Percentiles rank a stretch among this genome's conserved stretches.
phyloP scores from a whole-genome alignment of 495 filamentous ascomycete genomes.

The Lentithecium fluviatile region DNA sequence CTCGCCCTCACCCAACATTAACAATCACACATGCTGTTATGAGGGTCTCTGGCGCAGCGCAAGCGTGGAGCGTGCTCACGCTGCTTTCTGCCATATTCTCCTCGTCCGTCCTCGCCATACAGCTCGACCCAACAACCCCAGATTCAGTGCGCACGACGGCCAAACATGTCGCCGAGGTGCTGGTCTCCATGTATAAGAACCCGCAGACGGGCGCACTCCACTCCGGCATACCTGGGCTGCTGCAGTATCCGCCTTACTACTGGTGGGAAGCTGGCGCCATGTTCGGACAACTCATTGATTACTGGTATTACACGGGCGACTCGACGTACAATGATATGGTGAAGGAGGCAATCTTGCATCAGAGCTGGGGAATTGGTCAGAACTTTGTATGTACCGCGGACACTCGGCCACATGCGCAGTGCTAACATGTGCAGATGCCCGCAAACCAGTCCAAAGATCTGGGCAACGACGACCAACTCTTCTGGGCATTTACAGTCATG shows the following conservation, averaged over 20 bases:
- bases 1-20: too few relatives aligned
- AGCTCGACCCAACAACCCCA: conserved; percentile 39
- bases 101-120: neutral
- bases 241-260: conserved; percentile 55
- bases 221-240: conserved; percentile 63
- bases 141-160: conserved; percentile 67
- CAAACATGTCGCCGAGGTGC: conserved; percentile 59
- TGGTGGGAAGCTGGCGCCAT: conserved; percentile 80
- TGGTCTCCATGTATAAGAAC: conserved; percentile 66
- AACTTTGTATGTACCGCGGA: conserved; percentile 51
- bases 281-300: conserved; percentile 75
- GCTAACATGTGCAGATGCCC: conserved; percentile 54
- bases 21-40: conserved; percentile 8
- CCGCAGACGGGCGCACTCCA: conserved; percentile 44
- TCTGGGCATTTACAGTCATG: conserved; percentile 41
- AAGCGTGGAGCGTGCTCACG: conserved; percentile 1
- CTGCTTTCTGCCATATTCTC: conserved; percentile 3
- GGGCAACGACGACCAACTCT: conserved; percentile 42
- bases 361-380: conserved; percentile 58
- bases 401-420: neutral
- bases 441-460: conserved; percentile 63
- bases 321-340: conserved; percentile 67
- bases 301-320: conserved; percentile 81
- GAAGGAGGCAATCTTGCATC: conserved; percentile 65
- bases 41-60: conserved; percentile 6